Evolutionary conservation across 805 yeast species (phyloP).

Genomic region (Grigorovia humatica): DNA sequence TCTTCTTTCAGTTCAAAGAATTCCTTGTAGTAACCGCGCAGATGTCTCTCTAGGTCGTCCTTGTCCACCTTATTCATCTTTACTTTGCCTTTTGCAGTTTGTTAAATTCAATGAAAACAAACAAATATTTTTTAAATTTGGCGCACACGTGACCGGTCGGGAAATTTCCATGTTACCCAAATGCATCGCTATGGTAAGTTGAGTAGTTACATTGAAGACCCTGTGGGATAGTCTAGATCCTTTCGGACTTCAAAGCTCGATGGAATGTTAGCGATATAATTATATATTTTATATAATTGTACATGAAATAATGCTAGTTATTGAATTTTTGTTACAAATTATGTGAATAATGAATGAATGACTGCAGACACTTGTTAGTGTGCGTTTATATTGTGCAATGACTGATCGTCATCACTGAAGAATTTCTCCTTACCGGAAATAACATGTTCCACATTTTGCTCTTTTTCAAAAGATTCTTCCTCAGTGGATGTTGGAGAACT

Average conservation of each 20-base stretch:
- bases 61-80: background rate
- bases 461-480: constrained; percentile 1
- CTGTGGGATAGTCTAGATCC: background rate
- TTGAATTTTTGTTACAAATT: background rate
- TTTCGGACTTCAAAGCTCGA: background rate
- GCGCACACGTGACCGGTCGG: background rate
- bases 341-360: background rate
- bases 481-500: constrained; percentile 3
- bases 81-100: background rate
- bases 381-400: background rate
- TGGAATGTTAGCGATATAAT: background rate
- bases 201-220: background rate
- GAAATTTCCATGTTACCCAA: too few relatives aligned
- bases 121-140: background rate
- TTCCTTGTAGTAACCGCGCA: constrained; percentile 8
- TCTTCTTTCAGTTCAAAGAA: constrained; percentile 18
- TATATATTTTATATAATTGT: background rate
- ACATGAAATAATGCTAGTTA: background rate
- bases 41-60: constrained; percentile 4
- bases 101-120: background rate
- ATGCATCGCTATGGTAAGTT: too few relatives aligned
- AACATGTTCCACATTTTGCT: constrained; percentile 7
- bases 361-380: background rate
- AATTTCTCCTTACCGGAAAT: constrained; percentile 1
- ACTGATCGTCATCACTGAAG: constrained; percentile 2